These are phyloP conservation scores for Lactarius deliciosus DNA, from an alignment of 768 basidiomycete species.

Conservation along the genomic window DNA sequence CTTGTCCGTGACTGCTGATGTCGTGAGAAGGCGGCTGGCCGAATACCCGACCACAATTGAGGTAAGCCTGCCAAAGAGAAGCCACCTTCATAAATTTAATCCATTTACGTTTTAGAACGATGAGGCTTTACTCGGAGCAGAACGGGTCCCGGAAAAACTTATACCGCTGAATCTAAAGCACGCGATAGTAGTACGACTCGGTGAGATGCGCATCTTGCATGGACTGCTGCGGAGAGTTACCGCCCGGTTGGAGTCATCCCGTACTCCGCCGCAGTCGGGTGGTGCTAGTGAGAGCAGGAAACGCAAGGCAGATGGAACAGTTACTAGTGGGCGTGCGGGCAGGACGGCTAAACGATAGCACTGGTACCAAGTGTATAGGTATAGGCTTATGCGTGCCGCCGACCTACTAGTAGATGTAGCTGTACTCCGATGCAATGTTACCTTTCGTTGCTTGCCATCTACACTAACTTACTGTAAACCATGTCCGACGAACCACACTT, in stretches of 20 bases:
- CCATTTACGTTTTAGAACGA: conserved; percentile 47
- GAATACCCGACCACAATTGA: conserved; percentile 60
- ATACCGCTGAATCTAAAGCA: conserved; percentile 50
- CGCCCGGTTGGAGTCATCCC: background rate
- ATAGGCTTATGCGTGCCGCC: background rate
- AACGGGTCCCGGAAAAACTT: conserved; percentile 18
- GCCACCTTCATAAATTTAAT: background rate
- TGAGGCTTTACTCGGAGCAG: conserved; percentile 40
- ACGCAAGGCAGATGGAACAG: conserved; percentile 15
- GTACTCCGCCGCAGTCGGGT: background rate
- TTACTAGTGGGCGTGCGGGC: background rate
- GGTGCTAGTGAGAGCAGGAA: conserved; percentile 10
- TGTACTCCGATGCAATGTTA: background rate
- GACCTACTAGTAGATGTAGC: too few relatives aligned
- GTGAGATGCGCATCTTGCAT: conserved; percentile 72
- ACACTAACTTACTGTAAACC: background rate
- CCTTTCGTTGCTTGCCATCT: background rate
- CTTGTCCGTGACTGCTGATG: conserved; percentile 47
- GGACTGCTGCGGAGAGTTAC: conserved; percentile 14
- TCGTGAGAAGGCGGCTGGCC: conserved; percentile 50
- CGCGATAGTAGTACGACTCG: conserved; percentile 72
- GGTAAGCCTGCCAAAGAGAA: conserved; percentile 41
- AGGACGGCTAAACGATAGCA: conserved; percentile 8
- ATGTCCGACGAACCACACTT: conserved; percentile 15
- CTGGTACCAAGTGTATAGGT: background rate